Evolutionary conservation across 2,329 filamentous ascomycete species (phyloP).

Genomic region (Pseudogymnoascus sp.): DNA sequence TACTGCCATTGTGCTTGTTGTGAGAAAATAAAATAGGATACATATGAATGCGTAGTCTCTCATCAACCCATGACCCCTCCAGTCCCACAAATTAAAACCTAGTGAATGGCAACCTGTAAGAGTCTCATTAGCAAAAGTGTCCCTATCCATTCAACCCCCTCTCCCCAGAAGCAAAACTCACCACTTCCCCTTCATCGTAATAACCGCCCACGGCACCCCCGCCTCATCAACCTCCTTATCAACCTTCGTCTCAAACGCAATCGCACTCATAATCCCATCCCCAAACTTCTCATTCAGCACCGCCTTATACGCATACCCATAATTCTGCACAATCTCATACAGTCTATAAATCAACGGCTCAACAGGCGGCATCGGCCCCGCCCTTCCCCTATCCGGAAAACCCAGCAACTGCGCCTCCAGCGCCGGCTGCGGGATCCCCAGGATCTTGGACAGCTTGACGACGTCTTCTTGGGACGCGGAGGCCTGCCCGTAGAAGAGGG

Average conservation of each 20-base stretch:
- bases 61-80: neutral
- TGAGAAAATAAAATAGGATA: neutral
- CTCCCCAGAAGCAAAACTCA: neutral
- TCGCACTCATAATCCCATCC: constrained; percentile 94
- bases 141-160: neutral
- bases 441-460: constrained; percentile 56
- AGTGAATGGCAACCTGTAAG: constrained; percentile 13
- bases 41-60: neutral
- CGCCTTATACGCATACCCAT: constrained; percentile 92
- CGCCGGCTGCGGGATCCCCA: constrained; percentile 48
- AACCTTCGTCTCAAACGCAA: constrained; percentile 81
- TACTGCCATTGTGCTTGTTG: neutral
- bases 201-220: constrained; percentile 75
- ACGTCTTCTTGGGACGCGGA: constrained; percentile 62
- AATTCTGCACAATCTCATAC: constrained; percentile 94
- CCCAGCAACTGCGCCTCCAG: constrained; percentile 58
- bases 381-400: constrained; percentile 72
- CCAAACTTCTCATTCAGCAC: constrained; percentile 92
- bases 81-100: constrained; percentile 6
- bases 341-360: constrained; percentile 85
- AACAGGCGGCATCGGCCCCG: constrained; percentile 73
- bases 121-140: neutral
- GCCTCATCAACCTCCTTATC: constrained; percentile 87
- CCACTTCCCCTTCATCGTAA: constrained; percentile 48
- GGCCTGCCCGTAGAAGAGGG: constrained; percentile 84